These are phyloP conservation scores for Favolaschia claudopus DNA, from an alignment of 768 basidiomycete species.

Conservation along the genomic window DNA sequence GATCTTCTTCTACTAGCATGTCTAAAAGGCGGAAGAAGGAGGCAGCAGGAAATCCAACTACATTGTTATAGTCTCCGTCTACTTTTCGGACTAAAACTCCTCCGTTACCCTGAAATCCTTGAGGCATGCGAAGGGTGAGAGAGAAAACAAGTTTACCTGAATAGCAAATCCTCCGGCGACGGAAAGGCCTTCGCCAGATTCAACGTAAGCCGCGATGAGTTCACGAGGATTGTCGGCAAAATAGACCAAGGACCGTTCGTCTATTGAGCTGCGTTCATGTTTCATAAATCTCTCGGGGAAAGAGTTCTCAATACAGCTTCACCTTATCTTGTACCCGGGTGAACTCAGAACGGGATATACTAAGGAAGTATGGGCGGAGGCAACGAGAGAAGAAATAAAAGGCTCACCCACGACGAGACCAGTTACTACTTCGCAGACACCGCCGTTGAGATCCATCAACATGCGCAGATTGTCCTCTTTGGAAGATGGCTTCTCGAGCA, in stretches of 20 bases:
- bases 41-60: slow-evolving; percentile 91
- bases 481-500: slow-evolving; percentile 87
- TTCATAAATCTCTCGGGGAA: neutral
- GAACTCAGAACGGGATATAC: slow-evolving; percentile 79
- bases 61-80: slow-evolving; percentile 90
- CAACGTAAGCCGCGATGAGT: slow-evolving; percentile 79
- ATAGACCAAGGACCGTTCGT: slow-evolving; percentile 82
- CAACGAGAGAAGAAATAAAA: neutral
- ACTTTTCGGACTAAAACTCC: slow-evolving; percentile 83
- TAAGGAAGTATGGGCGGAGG: slow-evolving; percentile 31
- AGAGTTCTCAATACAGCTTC: slow-evolving; percentile 21
- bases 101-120: slow-evolving; percentile 69
- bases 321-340: slow-evolving; percentile 81
- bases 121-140: neutral
- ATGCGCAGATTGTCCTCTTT: slow-evolving; percentile 87
- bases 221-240: slow-evolving; percentile 70
- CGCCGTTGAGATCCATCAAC: slow-evolving; percentile 87
- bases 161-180: slow-evolving; percentile 95
- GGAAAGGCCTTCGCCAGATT: slow-evolving; percentile 85
- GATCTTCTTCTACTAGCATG: slow-evolving; percentile 74
- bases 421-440: slow-evolving; percentile 90
- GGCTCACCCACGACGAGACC: slow-evolving; percentile 81
- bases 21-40: slow-evolving; percentile 83
- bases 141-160: slow-evolving; percentile 61
- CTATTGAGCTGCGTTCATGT: slow-evolving; percentile 65